Evolutionary conservation across 768 basidiomycete genomes (phyloP).

Genomic region (Dacryopinax spathularia): DNA sequence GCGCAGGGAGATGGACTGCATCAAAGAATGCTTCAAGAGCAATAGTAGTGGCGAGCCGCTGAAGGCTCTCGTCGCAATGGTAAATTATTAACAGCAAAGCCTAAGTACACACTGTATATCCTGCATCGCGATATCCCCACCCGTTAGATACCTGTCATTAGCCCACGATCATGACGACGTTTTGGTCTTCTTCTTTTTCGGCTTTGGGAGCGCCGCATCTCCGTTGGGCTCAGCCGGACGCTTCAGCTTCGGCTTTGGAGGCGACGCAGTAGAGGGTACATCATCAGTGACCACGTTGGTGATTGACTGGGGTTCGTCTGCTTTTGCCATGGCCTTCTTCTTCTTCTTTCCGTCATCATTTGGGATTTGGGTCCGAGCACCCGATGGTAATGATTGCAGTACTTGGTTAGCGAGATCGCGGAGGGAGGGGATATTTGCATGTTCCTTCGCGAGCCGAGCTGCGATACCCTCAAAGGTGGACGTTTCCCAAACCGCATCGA

Average conservation of each 20-base stretch:
- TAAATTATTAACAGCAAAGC: slow-evolving; percentile 15
- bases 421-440: background rate
- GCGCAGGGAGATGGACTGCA: background rate
- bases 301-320: background rate
- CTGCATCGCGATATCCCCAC: slow-evolving; percentile 10
- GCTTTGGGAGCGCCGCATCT: slow-evolving; percentile 19
- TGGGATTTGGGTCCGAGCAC: background rate
- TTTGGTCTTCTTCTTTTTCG: slow-evolving; percentile 30
- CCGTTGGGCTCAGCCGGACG: slow-evolving; percentile 13
- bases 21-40: background rate
- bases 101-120: slow-evolving; percentile 16
- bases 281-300: background rate
- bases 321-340: background rate
- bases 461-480: slow-evolving; percentile 15
- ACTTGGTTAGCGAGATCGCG: background rate
- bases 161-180: slow-evolving; percentile 16
- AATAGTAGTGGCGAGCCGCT: background rate
- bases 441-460: slow-evolving; percentile 13
- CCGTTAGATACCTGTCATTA: background rate
- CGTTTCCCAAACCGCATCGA: background rate
- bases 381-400: background rate
- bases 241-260: background rate
- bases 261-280: background rate
- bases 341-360: background rate
- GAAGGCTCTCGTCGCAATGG: background rate